Evolutionary conservation across 1,284 basidiomycete genomes (phyloP), one percentile per base, ranked within the genome.

Genomic region (Butyriboletus appendiculatus): DNA sequence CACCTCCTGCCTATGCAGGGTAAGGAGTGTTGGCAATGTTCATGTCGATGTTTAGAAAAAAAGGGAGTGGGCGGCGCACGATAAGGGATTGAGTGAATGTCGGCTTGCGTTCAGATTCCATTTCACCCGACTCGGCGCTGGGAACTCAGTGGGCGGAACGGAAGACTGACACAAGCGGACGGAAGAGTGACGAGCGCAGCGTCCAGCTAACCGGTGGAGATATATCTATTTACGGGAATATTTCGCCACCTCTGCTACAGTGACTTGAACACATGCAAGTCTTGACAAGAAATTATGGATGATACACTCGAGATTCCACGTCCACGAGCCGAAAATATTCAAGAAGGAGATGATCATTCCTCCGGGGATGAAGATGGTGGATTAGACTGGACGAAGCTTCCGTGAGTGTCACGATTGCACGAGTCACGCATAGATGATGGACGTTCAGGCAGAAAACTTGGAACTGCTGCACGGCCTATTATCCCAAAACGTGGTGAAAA

Each of bases 401-500:
- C 81, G 67, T 69, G 55, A 53, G 67, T 52, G 8, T 33, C 10
- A 10, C 12, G 12, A 11, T 20, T 38, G 33, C 34, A 38, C 9
- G 16, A 51, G 33, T 56, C 53, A 26, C 33, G 3, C 24, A 28
- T 28, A 16, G 24, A 41, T 48, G 43, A 53, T 41, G 32, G 44
- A 53, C 42, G 15, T 30, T 52, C 51, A 18, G 34, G 48, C 52
- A 68, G 70, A 44, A 69, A 60, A 41, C 20, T 47, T 41, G 68
- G 59, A 11, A 40, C 60, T 33, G 59, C 63, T 37, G 62, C 69
- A 5, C 74, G 75, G 15, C 81, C 81, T 1, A 70, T 81, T 8
- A 96, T 97, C 50, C 95, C 95, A 11, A 95, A 92, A 70, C 82
- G 95, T 28, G 95, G 95, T 5, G 95, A 97, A 71, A 97, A 98